Conservation (phyloP, 2,329 filamentous ascomycete genomes). For the Cordyceps cateniannulata region DNA sequence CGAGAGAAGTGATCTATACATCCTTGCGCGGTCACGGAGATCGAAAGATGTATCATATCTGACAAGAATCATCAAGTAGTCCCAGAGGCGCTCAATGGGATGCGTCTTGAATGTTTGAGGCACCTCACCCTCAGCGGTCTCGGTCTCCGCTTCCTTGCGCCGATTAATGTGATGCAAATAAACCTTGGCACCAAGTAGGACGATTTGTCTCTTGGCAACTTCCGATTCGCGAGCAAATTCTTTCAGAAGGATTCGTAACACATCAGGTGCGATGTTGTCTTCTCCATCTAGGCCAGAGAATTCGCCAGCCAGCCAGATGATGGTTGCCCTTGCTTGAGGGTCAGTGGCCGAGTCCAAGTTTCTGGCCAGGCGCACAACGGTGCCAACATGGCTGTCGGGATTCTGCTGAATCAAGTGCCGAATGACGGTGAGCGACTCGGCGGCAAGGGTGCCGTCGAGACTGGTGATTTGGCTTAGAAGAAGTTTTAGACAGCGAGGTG, state of each 20-base stretch:
- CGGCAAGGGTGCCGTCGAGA: slow-evolving; percentile 78
- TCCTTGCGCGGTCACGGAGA: slow-evolving; percentile 79
- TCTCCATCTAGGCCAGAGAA: slow-evolving; percentile 75
- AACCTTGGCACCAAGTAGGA: slow-evolving; percentile 91
- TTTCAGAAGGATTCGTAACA: slow-evolving; percentile 79
- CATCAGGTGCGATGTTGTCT: slow-evolving; percentile 88
- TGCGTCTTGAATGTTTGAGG: slow-evolving; percentile 40
- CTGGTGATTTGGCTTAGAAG: slow-evolving; percentile 84
- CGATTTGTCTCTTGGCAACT: slow-evolving; percentile 81
- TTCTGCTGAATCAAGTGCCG: slow-evolving; percentile 92
- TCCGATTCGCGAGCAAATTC: slow-evolving; percentile 81
- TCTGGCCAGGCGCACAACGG: slow-evolving; percentile 82
- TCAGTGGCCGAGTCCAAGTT: slow-evolving; percentile 86
- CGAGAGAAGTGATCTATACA: slow-evolving; percentile 78
- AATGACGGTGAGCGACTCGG: slow-evolving; percentile 90
- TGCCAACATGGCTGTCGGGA: slow-evolving; percentile 71
- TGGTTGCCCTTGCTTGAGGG: slow-evolving; percentile 82
- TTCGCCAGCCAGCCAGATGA: slow-evolving; percentile 96
- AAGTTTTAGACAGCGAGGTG: slow-evolving; percentile 72
- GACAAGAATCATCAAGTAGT: slow-evolving; percentile 75
- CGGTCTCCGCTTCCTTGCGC: slow-evolving; percentile 38
- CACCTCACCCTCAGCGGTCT: slow-evolving; percentile 26
- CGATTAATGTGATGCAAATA: slow-evolving; percentile 83
- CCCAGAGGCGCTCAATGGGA: slow-evolving; percentile 71
- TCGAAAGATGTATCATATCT: slow-evolving; percentile 95